Percentiles rank a stretch among this genome's conserved stretches.
Conservation (phyloP, 1,284 basidiomycete species). For the Inonotus obliquus region DNA sequence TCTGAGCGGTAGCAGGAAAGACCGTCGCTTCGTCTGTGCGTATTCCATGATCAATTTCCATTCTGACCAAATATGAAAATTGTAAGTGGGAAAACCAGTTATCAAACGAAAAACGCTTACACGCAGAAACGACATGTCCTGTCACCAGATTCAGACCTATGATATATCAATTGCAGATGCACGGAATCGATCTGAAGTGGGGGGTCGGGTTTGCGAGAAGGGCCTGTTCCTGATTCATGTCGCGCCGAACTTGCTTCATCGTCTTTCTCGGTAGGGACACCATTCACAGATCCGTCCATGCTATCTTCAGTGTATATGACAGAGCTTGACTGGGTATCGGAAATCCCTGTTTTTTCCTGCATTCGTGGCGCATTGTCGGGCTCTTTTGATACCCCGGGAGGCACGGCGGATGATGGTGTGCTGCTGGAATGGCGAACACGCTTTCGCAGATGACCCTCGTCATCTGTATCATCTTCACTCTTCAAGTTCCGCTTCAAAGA, state of each 20-base stretch:
- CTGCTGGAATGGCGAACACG: background rate
- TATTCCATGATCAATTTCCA: background rate
- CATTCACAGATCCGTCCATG: background rate
- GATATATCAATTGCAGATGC: conserved; percentile 6
- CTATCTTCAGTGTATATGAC: background rate
- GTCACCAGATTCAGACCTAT: background rate
- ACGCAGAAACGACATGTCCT: conserved; percentile 7
- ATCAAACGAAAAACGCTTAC: background rate
- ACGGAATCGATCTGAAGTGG: background rate
- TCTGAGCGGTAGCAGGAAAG: background rate
- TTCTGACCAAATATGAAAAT: background rate
- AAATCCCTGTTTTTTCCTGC: background rate
- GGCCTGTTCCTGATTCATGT: background rate
- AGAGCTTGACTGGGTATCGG: background rate
- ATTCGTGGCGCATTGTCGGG: background rate
- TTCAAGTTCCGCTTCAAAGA: background rate
- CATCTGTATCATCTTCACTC: background rate
- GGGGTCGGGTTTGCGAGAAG: background rate
- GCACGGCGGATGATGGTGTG: background rate
- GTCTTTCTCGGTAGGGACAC: background rate
- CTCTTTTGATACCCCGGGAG: background rate
- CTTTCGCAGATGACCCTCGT: background rate
- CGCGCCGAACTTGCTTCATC: background rate
- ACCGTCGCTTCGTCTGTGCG: background rate
- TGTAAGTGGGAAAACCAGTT: background rate